These are phyloP conservation scores for Calonectria ilicicola DNA, from an alignment of 2,329 filamentous ascomycete species.

Conservation along the genomic window DNA sequence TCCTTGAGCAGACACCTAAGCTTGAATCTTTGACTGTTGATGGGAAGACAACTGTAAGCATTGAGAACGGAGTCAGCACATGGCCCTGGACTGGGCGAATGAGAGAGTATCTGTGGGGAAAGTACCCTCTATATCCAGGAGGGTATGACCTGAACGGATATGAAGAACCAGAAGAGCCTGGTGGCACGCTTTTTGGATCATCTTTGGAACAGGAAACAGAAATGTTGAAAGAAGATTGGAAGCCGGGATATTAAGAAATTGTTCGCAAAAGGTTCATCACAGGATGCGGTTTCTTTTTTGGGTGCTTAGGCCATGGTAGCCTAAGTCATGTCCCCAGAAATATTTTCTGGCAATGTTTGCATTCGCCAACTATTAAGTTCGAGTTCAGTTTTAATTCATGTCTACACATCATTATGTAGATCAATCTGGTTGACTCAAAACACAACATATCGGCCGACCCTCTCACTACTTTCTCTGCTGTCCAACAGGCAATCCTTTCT, in stretches of 20 bases:
- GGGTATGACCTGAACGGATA: neutral
- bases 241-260: neutral
- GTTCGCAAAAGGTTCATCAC: neutral
- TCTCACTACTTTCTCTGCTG: neutral
- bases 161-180: neutral
- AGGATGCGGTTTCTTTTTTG: no score
- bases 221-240: neutral
- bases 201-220: neutral
- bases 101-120: neutral
- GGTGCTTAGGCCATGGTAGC: no score
- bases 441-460: neutral
- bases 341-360: no score
- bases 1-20: neutral
- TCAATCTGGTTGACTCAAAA: neutral
- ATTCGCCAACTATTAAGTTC: no score
- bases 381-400: no score
- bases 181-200: neutral
- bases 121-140: neutral
- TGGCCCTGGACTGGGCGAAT: neutral
- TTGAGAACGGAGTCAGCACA: neutral
- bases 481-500: neutral
- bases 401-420: no score
- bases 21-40: neutral
- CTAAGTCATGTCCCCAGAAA: no score
- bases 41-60: neutral